These are phyloP conservation scores for Ephemerocybe angulata DNA, from an alignment of 768 basidiomycete species.

Conservation along the genomic window DNA sequence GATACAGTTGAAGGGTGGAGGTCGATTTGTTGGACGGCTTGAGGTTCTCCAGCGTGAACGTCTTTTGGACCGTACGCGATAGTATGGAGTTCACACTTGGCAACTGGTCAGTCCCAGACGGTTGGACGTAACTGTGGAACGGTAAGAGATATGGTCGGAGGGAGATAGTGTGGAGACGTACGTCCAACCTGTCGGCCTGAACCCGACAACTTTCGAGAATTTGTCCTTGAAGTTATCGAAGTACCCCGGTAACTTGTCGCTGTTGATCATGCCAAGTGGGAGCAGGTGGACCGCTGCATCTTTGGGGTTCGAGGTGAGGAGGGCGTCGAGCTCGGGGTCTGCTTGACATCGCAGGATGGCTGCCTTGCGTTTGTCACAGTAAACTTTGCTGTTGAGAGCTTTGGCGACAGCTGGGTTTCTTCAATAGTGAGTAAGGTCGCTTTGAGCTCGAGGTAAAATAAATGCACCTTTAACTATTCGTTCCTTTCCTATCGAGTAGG, in stretches of 20 bases:
- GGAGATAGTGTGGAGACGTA: slow-evolving; percentile 37
- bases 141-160: not conserved
- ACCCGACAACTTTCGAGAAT: slow-evolving; percentile 72
- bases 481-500: slow-evolving; percentile 97
- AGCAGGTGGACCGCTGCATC: slow-evolving; percentile 83
- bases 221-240: slow-evolving; percentile 66
- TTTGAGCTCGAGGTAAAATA: not conserved
- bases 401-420: slow-evolving; percentile 75
- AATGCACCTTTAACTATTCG: slow-evolving; percentile 86
- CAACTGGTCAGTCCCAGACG: slow-evolving; percentile 56
- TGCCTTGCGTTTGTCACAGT: slow-evolving; percentile 82
- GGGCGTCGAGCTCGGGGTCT: slow-evolving; percentile 74
- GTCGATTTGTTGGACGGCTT: slow-evolving; percentile 71
- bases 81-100: slow-evolving; percentile 71
- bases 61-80: slow-evolving; percentile 55
- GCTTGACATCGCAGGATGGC: slow-evolving; percentile 80
- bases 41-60: slow-evolving; percentile 69
- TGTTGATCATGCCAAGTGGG: slow-evolving; percentile 69
- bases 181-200: slow-evolving; percentile 97
- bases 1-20: slow-evolving; percentile 64
- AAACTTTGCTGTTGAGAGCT: slow-evolving; percentile 77
- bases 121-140: slow-evolving; percentile 56
- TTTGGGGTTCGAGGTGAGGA: slow-evolving; percentile 74
- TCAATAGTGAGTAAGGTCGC: not conserved
- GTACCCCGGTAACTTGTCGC: slow-evolving; percentile 76